A percentile compares a stretch with the other conserved stretches of the same genome.
phyloP scores from a whole-genome alignment of 208 protist species.

The Trypanosomatidae sp. region DNA sequence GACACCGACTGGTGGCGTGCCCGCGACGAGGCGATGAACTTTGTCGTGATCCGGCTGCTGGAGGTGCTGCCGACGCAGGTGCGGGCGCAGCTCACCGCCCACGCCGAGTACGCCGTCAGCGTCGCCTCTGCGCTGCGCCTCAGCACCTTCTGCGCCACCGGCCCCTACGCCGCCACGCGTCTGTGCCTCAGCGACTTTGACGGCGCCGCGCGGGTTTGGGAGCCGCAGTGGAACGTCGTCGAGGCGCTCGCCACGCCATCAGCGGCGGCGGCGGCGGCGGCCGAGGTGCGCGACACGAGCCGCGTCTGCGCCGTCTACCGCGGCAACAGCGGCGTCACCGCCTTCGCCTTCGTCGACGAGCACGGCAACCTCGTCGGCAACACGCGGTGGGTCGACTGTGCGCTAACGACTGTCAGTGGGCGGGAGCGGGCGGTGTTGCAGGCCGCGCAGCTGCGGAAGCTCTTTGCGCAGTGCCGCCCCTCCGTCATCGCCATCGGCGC shows the following conservation, averaged over 20 bases:
- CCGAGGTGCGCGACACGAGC: conserved; percentile 12
- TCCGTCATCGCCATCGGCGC: conserved; percentile 72
- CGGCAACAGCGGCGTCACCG: conserved; percentile 62
- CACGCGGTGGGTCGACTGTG: conserved; percentile 73
- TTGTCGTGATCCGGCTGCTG: conserved; percentile 57
- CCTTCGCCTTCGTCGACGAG: conserved; percentile 81
- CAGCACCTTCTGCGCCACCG: conserved; percentile 52
- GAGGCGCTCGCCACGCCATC: conserved; percentile 81
- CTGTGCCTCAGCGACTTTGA: conserved; percentile 59
- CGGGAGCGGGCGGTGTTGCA: conserved; percentile 49
- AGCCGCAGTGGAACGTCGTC: conserved; percentile 86
- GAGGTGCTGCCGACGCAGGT: conserved; percentile 62
- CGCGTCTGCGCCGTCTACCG: conserved; percentile 82
- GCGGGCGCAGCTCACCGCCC: conserved; percentile 55
- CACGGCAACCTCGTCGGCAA: conserved; percentile 54
- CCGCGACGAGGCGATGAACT: conserved; percentile 58
- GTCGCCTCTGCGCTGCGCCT: conserved; percentile 46
- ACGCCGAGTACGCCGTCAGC: conserved; percentile 49
- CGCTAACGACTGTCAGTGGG: conserved; percentile 53
- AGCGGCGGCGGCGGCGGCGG: too few relatives aligned
- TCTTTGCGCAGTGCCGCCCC: conserved; percentile 58
- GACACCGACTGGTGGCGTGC: conserved; percentile 61
- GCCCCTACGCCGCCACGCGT: conserved; percentile 65
- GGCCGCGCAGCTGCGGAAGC: conserved; percentile 55
- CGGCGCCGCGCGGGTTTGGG: conserved; percentile 54